A percentile compares a stretch with the other conserved stretches of the same genome.
These are phyloP conservation scores for Bipolaris bicolor DNA, from an alignment of 2,329 filamentous ascomycete species.

Conservation along the genomic window DNA sequence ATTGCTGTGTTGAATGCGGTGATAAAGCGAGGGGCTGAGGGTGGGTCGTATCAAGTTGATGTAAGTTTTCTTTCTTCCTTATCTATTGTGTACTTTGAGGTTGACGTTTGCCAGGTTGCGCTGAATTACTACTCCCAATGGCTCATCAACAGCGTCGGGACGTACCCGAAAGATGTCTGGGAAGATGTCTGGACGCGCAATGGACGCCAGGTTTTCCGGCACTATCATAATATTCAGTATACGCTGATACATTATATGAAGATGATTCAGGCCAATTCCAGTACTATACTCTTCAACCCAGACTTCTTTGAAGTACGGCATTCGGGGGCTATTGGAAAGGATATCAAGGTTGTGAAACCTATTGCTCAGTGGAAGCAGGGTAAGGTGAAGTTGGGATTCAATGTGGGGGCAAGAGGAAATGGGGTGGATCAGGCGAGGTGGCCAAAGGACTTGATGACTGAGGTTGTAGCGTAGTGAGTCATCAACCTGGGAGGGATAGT, in stretches of 20 bases:
- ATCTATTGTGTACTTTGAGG: neutral
- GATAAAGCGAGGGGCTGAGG: conserved; percentile 47
- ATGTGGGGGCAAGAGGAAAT: conserved; percentile 59
- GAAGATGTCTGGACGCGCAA: conserved; percentile 56
- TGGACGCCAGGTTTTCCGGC: conserved; percentile 56
- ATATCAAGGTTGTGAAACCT: conserved; percentile 53
- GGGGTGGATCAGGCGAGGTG: conserved; percentile 57
- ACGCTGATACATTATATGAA: conserved; percentile 51
- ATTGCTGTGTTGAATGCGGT: conserved; percentile 53
- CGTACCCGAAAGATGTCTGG: conserved; percentile 54
- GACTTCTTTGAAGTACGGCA: conserved; percentile 57
- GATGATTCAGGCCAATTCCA: conserved; percentile 50
- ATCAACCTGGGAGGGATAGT: neutral
- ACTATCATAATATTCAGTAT: conserved; percentile 58
- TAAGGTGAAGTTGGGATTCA: conserved; percentile 50
- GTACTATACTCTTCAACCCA: conserved; percentile 52
- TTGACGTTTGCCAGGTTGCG: conserved; percentile 29
- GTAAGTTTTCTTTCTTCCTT: conserved; percentile 33
- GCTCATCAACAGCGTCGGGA: conserved; percentile 42
- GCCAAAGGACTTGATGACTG: conserved; percentile 54
- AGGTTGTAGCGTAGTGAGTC: conserved; percentile 39
- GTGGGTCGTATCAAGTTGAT: conserved; percentile 52
- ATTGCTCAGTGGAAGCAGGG: conserved; percentile 49
- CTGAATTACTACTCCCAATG: conserved; percentile 49
- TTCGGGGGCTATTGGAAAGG: conserved; percentile 47